Conservation (phyloP, 768 basidiomycete species). For the Infundibulicybe gibba region DNA sequence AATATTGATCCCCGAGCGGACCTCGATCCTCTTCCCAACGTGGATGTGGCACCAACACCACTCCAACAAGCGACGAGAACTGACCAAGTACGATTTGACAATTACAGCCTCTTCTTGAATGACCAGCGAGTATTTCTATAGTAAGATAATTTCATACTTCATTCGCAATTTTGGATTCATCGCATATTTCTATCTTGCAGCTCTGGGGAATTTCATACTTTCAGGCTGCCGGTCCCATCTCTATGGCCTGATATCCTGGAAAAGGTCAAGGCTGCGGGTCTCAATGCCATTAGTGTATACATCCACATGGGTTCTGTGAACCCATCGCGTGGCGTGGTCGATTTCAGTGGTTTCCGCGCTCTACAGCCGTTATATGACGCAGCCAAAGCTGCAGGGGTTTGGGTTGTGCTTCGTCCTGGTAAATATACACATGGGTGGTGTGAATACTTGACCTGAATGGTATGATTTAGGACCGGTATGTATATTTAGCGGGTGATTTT, state of each 20-base stretch:
- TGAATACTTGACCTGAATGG: too few relatives aligned
- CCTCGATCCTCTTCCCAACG: slow-evolving; percentile 1
- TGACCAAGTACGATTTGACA: slow-evolving; percentile 51
- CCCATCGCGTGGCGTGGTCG: slow-evolving; percentile 69
- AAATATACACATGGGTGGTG: slow-evolving; percentile 8
- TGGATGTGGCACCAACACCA: neutral
- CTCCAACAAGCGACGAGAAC: slow-evolving; percentile 16
- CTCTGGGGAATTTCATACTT: slow-evolving; percentile 84
- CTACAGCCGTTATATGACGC: slow-evolving; percentile 74
- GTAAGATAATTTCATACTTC: slow-evolving; percentile 33
- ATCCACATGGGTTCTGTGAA: slow-evolving; percentile 79
- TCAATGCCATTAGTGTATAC: slow-evolving; percentile 78
- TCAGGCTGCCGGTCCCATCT: slow-evolving; percentile 73
- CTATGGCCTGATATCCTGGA: slow-evolving; percentile 83
- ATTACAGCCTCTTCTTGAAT: slow-evolving; percentile 65
- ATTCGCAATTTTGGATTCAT: neutral
- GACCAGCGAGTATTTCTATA: slow-evolving; percentile 72
- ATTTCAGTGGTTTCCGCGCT: slow-evolving; percentile 69
- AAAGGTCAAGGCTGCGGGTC: slow-evolving; percentile 75
- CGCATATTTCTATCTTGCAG: slow-evolving; percentile 26
- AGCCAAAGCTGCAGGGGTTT: slow-evolving; percentile 69
- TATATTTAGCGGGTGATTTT: too few relatives aligned
- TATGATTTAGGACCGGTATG: too few relatives aligned
- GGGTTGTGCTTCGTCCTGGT: slow-evolving; percentile 79
- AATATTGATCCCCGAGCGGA: too few relatives aligned